Evolutionary conservation across 768 basidiomycete species (phyloP), one percentile per base, ranked within the genome.

Genomic region (Pleurotus pulmonarius): DNA sequence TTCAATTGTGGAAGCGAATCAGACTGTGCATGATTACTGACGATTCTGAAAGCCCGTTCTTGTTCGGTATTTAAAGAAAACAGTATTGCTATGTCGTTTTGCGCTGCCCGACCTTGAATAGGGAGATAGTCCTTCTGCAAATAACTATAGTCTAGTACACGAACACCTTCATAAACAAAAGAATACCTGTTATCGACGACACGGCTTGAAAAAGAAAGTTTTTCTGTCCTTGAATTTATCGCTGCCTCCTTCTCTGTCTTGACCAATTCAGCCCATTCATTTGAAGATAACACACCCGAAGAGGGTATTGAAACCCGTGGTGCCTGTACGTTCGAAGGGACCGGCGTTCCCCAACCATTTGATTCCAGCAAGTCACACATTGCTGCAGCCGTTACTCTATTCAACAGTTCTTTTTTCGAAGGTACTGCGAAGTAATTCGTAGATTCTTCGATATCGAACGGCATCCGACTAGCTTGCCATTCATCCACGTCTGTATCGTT

Each of bases 31-130:
- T 71, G 71, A 40, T 70, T 60, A 6, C 65, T 64, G 18, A 72
- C 59, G 16, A 71, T 67, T 1, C 61, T 9, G 53, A 73, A 73
- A 5, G 71, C 72, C 25, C 65, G 48, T 8, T 63, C 61, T 60
- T 73, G 73, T 55, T 71, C 70, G 0, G 37, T 13, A 57, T 74
- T 72, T 0, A 72, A 37, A n/a, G 37, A 49, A 55, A 39, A 39
- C 15, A 8, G 38, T 8, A 7, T 39, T 7, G 38, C 38, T 39
- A 15, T 8, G 15, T 39, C 34, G 9, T 6, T 7, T 9, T 8
- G 9, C 22, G 8, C 6, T 5, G 53, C 39, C 18, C 52, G 18
- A 18, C 48, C 55, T 12, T 41, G 52, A 24, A 25, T 44, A 3
- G 41, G 20, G 3, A 56, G 37, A 55, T 56, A 62, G 22, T 43